Percentiles rank a stretch among this genome's conserved stretches.
Conservation (phyloP, 352 stramenopile genomes). For the Bremia lactucae region DNA sequence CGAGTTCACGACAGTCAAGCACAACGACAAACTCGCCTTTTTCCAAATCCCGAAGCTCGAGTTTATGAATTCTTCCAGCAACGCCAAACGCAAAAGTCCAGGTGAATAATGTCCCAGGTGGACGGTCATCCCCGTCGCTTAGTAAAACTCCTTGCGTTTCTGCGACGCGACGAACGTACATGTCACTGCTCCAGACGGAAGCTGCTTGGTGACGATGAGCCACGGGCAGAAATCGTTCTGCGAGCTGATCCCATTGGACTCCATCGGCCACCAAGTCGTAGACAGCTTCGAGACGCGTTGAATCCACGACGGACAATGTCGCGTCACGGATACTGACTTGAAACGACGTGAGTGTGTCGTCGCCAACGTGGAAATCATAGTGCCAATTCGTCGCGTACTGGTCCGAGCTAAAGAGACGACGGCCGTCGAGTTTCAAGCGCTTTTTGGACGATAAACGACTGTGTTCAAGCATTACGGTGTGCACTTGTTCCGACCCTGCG, state of each 20-base stretch:
- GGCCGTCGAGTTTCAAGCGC: conserved; percentile 66
- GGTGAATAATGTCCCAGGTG: conserved; percentile 32
- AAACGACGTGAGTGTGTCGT: conserved; percentile 31
- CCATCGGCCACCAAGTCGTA: conserved; percentile 66
- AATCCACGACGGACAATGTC: conserved; percentile 56
- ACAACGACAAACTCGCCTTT: conserved; percentile 72
- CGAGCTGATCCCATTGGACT: conserved; percentile 50
- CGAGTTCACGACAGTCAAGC: conserved; percentile 53
- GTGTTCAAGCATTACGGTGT: conserved; percentile 80
- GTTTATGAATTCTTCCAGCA: conserved; percentile 61
- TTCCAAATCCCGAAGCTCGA: conserved; percentile 62
- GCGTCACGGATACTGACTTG: conserved; percentile 65
- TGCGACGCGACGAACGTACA: conserved; percentile 64
- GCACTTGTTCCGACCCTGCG: conserved; percentile 56
- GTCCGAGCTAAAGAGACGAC: conserved; percentile 59
- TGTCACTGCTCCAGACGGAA: conserved; percentile 67
- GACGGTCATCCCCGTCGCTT: conserved; percentile 30
- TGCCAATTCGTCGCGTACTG: conserved; percentile 65
- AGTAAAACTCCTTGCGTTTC: conserved; percentile 33
- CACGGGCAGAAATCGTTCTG: conserved; percentile 36
- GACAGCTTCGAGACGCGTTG: conserved; percentile 52
- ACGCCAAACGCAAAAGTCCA: conserved; percentile 83
- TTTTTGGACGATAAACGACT: conserved; percentile 79
- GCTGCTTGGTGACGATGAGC: conserved; percentile 19
- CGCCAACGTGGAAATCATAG: conserved; percentile 56